A percentile compares a stretch with the other conserved stretches of the same genome.
Evolutionary conservation across 2,329 filamentous ascomycete genomes (phyloP).

Genomic region (Colletotrichum coccodes): DNA sequence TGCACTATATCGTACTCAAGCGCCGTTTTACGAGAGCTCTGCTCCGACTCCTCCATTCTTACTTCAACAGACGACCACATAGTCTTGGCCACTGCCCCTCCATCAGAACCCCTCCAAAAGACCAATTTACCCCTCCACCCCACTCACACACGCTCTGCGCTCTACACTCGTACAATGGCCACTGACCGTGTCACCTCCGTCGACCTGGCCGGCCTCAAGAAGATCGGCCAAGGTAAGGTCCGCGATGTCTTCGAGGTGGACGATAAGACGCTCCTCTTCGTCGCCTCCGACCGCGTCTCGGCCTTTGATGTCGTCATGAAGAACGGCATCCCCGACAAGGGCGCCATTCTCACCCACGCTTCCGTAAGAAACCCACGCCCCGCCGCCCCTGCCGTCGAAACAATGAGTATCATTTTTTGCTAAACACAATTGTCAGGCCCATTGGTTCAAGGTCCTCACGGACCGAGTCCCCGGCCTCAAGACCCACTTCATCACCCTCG

Average conservation of each 20-base stretch:
- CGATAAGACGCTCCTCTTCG: constrained; percentile 78
- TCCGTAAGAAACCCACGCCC: constrained; percentile 35
- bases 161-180: constrained; percentile 14
- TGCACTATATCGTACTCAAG: not conserved
- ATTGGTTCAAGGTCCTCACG: constrained; percentile 64
- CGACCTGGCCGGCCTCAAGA: constrained; percentile 32
- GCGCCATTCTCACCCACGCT: constrained; percentile 57
- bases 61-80: not conserved
- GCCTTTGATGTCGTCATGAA: constrained; percentile 93
- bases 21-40: not conserved
- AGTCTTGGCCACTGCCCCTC: not conserved
- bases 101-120: not conserved
- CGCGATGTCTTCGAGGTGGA: constrained; percentile 83
- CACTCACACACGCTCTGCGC: not conserved
- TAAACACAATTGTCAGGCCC: constrained; percentile 40
- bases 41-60: not conserved
- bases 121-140: constrained; percentile 24
- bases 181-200: constrained; percentile 28
- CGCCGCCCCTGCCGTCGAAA: not conserved
- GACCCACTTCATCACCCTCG: constrained; percentile 62
- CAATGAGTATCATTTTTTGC: not conserved
- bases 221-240: constrained; percentile 69
- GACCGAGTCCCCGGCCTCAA: constrained; percentile 57
- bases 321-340: constrained; percentile 71
- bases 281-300: constrained; percentile 90